Conservation (phyloP, 768 basidiomycete species). For the Serendipita indica region DNA sequence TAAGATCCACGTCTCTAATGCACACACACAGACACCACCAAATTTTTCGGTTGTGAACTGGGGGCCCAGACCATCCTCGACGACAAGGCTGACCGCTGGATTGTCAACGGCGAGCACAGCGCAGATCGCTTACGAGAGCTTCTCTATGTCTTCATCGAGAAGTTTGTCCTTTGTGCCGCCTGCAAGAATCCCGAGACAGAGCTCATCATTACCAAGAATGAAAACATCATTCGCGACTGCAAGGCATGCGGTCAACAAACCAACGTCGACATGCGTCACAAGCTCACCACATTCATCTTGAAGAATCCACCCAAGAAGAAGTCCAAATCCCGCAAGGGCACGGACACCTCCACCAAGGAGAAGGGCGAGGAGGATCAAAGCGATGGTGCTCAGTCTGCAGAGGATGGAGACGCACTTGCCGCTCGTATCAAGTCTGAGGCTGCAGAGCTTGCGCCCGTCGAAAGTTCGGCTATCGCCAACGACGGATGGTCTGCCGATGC, state of each 20-base stretch:
- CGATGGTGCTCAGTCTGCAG: conserved; percentile 30
- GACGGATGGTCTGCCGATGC: conserved; percentile 92
- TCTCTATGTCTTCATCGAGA: conserved; percentile 93
- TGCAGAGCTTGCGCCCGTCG: conserved; percentile 45
- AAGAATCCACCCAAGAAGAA: conserved; percentile 92
- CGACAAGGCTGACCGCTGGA: conserved; percentile 94
- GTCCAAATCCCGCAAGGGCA: conserved; percentile 43
- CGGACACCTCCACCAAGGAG: conserved; percentile 28
- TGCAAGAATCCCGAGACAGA: conserved; percentile 99
- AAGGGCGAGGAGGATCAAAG: conserved; percentile 41
- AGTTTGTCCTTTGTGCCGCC: conserved; percentile 90
- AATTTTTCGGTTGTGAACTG: conserved; percentile 97
- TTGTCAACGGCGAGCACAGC: conserved; percentile 95
- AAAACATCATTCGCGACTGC: conserved; percentile 89
- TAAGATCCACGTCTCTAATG: not conserved
- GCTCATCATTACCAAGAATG: conserved; percentile 74
- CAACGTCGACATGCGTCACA: conserved; percentile 90
- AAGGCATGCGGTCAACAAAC: conserved; percentile 95
- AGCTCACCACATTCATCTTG: conserved; percentile 87
- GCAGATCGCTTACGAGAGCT: conserved; percentile 84
- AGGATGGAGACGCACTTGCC: conserved; percentile 67
- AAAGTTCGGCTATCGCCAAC: conserved; percentile 40
- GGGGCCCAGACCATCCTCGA: conserved; percentile 95
- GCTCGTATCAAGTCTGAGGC: conserved; percentile 87
- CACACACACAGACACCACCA: conserved; percentile 61